Evolutionary conservation across 108 stramenopile genomes (phyloP).

Genomic region (Pseudonitzschia delicatissima): DNA sequence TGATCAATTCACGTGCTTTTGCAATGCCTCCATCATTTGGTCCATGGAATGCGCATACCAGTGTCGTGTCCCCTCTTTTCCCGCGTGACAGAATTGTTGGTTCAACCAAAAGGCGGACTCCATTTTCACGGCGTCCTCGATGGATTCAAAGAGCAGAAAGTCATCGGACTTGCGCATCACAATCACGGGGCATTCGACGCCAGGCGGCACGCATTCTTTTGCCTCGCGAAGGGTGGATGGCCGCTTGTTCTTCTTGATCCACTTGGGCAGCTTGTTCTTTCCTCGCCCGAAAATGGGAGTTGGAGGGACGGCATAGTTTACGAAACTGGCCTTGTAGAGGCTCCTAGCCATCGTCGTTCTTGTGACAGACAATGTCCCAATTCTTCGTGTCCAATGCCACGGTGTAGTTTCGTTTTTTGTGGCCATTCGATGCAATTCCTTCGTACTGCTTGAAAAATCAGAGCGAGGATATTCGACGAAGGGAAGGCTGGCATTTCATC

Average conservation of each 20-base stretch:
- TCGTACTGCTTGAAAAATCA: constrained; percentile 1
- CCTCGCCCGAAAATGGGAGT: constrained; percentile 10
- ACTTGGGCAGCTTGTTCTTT: constrained; percentile 30
- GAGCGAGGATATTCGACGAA: constrained; percentile 37
- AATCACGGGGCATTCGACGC: not conserved
- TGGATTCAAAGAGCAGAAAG: constrained; percentile 23
- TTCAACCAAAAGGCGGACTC: constrained; percentile 50
- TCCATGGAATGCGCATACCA: constrained; percentile 31
- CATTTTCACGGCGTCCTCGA: constrained; percentile 36
- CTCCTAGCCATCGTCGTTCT: not conserved
- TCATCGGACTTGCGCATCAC: not conserved
- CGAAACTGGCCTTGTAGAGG: constrained; percentile 27
- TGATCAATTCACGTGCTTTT: no score
- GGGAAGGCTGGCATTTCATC: constrained; percentile 4
- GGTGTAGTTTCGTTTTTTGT: not conserved
- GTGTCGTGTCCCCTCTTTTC: constrained; percentile 2
- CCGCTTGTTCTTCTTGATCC: constrained; percentile 29
- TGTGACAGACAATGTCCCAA: constrained; percentile 12
- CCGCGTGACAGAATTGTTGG: constrained; percentile 28
- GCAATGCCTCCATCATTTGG: constrained; percentile 21
- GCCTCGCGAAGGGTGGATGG: constrained; percentile 26
- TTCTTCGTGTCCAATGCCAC: not conserved
- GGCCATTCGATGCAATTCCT: not conserved
- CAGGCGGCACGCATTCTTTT: constrained; percentile 34
- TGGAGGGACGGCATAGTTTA: not conserved